These are phyloP conservation scores for Rosellinia necatrix DNA, from an alignment of 2,329 filamentous ascomycete species.

Conservation along the genomic window DNA sequence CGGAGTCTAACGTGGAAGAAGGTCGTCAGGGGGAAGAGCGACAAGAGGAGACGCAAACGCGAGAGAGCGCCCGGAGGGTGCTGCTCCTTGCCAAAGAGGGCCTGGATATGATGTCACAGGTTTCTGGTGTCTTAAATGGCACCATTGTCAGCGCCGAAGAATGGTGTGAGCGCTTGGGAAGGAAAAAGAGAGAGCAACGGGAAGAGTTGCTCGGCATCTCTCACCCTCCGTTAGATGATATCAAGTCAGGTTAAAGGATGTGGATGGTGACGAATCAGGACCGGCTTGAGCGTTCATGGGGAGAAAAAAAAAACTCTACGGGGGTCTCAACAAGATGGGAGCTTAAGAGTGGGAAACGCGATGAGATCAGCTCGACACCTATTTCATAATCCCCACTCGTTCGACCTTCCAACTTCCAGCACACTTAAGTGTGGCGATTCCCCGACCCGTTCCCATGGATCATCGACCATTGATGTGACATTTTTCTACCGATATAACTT, in stretches of 20 bases:
- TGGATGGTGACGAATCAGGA: neutral
- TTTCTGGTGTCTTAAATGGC: conserved; percentile 83
- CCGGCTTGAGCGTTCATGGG: conserved; percentile 4
- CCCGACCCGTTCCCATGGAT: too few species aligned
- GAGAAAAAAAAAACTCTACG: neutral
- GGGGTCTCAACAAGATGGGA: neutral
- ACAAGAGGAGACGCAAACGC: conserved; percentile 48
- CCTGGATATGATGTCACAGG: conserved; percentile 91
- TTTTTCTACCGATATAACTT: neutral
- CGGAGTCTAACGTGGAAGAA: conserved; percentile 39
- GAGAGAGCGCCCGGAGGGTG: conserved; percentile 73
- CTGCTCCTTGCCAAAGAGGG: conserved; percentile 87
- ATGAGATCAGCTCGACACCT: conserved; percentile 5
- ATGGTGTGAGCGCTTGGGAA: conserved; percentile 82
- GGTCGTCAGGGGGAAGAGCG: conserved; percentile 49
- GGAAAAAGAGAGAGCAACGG: conserved; percentile 44
- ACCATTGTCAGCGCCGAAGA: conserved; percentile 89
- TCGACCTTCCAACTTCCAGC: neutral
- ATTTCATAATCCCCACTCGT: neutral
- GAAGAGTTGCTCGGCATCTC: conserved; percentile 34
- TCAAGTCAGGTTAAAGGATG: conserved; percentile 35
- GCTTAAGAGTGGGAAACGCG: neutral
- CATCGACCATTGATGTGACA: neutral
- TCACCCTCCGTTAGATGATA: conserved; percentile 29
- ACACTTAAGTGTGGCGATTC: neutral